phyloP scores from a whole-genome alignment of 805 yeast genomes.

The Metschnikowia similis region DNA sequence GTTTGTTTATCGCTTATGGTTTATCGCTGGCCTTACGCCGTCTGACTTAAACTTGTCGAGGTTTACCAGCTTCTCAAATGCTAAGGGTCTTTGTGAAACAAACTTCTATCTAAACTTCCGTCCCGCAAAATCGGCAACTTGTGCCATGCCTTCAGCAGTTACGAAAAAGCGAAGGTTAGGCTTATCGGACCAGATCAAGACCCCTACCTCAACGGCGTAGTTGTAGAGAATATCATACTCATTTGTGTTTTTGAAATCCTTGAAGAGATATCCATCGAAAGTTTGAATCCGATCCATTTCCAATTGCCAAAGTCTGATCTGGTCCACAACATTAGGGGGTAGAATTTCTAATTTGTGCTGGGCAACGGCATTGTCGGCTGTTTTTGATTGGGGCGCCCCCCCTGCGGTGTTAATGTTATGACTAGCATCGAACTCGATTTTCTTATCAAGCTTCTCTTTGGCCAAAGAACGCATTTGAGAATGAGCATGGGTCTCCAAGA shows the following conservation, averaged over 20 bases:
- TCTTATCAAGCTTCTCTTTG: slow-evolving; percentile 62
- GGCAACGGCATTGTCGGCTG: slow-evolving; percentile 26
- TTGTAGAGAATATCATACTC: slow-evolving; percentile 70
- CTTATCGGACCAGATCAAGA: slow-evolving; percentile 80
- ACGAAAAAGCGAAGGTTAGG: slow-evolving; percentile 73
- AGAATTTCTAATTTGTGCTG: slow-evolving; percentile 57
- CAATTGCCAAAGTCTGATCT: slow-evolving; percentile 91
- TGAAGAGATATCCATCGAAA: slow-evolving; percentile 80
- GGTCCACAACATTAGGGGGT: slow-evolving; percentile 97
- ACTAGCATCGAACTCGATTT: slow-evolving; percentile 57
- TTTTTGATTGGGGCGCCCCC: slow-evolving; percentile 33
- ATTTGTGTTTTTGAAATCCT: slow-evolving; percentile 72
- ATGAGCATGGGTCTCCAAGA: slow-evolving; percentile 88
- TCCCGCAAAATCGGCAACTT: slow-evolving; percentile 87
- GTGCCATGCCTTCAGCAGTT: slow-evolving; percentile 78
- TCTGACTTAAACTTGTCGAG: no score
- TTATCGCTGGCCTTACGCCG: no score
- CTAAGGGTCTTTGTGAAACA: background rate
- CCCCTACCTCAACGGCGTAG: slow-evolving; percentile 90
- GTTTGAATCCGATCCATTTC: slow-evolving; percentile 90
- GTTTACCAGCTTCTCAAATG: background rate
- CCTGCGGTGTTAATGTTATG: slow-evolving; percentile 45
- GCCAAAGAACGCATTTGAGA: slow-evolving; percentile 80
- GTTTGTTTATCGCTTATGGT: no score
- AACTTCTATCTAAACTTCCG: slow-evolving; percentile 35